These are phyloP conservation scores for Wickerhamiella kazuoi DNA, from an alignment of 805 yeast species.

Conservation along the genomic window DNA sequence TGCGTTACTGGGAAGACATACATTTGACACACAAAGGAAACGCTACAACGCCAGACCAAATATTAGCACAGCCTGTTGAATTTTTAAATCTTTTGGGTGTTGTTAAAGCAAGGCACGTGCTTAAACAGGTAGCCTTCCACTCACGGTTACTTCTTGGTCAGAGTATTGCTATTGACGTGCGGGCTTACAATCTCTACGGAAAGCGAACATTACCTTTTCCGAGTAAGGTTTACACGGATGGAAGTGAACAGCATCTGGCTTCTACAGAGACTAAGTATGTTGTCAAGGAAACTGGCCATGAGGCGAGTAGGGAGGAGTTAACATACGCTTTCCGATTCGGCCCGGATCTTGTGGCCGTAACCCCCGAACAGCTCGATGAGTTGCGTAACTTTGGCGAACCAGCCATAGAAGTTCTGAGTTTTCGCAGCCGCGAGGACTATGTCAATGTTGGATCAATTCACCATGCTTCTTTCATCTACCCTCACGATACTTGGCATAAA, in stretches of 20 bases:
- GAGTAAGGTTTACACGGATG: slow-evolving; percentile 36
- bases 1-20: slow-evolving; percentile 11
- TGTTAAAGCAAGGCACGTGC: slow-evolving; percentile 5
- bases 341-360: slow-evolving; percentile 20
- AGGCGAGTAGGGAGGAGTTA: slow-evolving; percentile 21
- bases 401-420: slow-evolving; percentile 49
- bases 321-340: slow-evolving; percentile 30
- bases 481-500: slow-evolving; percentile 38
- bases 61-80: slow-evolving; percentile 3
- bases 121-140: slow-evolving; percentile 5
- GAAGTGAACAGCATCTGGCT: slow-evolving; percentile 35
- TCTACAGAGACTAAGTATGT: slow-evolving; percentile 27
- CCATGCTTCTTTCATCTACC: slow-evolving; percentile 46
- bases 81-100: slow-evolving; percentile 2
- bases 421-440: slow-evolving; percentile 26
- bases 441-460: slow-evolving; percentile 32
- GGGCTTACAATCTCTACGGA: slow-evolving; percentile 49
- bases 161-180: slow-evolving; percentile 39
- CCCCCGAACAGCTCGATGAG: slow-evolving; percentile 23
- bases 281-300: slow-evolving; percentile 29
- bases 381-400: slow-evolving; percentile 27
- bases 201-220: slow-evolving; percentile 36
- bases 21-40: slow-evolving; percentile 1
- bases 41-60: background rate
- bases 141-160: slow-evolving; percentile 4